Conservation (phyloP, 2,329 filamentous ascomycete genomes). For the Parastagonospora nodorum region DNA sequence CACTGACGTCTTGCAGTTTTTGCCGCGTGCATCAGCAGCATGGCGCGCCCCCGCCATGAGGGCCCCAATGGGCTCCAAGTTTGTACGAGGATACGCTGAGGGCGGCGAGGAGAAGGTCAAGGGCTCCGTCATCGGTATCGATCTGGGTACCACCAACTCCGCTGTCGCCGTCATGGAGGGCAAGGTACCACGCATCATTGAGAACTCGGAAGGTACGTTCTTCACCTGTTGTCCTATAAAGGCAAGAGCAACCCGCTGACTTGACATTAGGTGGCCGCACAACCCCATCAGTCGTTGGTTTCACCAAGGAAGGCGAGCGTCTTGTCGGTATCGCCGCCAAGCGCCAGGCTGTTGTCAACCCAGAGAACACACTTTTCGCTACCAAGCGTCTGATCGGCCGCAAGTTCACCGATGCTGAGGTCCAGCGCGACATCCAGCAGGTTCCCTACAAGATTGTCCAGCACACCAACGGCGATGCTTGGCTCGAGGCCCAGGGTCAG, state of each 20-base stretch:
- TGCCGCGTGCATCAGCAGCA: constrained; percentile 77
- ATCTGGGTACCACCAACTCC: constrained; percentile 97
- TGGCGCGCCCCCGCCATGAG: constrained; percentile 69
- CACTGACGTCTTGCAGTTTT: constrained; percentile 48
- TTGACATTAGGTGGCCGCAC: constrained; percentile 73
- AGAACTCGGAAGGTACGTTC: constrained; percentile 85
- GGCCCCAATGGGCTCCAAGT: constrained; percentile 72
- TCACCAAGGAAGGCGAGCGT: constrained; percentile 93
- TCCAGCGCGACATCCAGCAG: constrained; percentile 96
- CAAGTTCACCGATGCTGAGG: constrained; percentile 92
- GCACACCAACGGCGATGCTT: constrained; percentile 94
- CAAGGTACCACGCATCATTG: constrained; percentile 92
- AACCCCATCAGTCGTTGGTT: constrained; percentile 93
- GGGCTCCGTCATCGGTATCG: constrained; percentile 96
- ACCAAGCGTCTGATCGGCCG: constrained; percentile 98
- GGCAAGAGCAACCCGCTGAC: neutral
- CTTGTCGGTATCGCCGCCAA: constrained; percentile 97
- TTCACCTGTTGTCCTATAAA: neutral
- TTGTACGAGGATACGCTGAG: constrained; percentile 75
- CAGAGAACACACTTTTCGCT: constrained; percentile 96
- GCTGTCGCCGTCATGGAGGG: constrained; percentile 98
- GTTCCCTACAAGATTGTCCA: constrained; percentile 99
- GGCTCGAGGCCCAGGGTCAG: constrained; percentile 90
- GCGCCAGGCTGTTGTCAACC: constrained; percentile 97
- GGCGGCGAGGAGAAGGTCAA: constrained; percentile 80